phyloP scores from a whole-genome alignment of 164 flowering plant species.

The Vitis rupestris region DNA sequence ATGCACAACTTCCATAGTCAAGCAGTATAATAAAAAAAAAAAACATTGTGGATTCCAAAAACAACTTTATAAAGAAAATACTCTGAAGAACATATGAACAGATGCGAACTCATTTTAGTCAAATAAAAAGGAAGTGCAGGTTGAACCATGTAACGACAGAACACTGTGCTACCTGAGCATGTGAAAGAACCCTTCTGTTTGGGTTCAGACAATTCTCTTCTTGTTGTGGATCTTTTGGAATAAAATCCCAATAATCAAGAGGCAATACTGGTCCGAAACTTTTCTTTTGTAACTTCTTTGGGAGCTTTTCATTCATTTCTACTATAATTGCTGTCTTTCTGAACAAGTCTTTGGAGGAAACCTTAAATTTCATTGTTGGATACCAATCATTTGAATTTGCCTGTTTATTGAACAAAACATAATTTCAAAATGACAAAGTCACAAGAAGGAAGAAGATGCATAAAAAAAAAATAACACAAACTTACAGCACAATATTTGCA shows the following conservation, averaged over 20 bases:
- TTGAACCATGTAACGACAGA: background rate
- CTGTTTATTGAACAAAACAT: conserved; percentile 31
- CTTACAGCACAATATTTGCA: conserved; percentile 89
- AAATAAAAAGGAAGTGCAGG: background rate
- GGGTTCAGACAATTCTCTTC: conserved; percentile 31
- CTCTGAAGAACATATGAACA: background rate
- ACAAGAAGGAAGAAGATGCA: conserved; percentile 6
- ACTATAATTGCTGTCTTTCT: conserved; percentile 52
- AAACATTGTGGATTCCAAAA: too few relatives aligned
- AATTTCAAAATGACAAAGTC: background rate
- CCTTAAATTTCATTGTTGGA: conserved; percentile 59
- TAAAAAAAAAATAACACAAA: conserved; percentile 8
- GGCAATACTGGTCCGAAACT: conserved; percentile 32
- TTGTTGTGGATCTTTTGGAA: conserved; percentile 51
- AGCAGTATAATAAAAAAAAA: too few relatives aligned
- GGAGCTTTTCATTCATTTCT: conserved; percentile 44
- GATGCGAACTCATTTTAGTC: background rate
- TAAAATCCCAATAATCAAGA: conserved; percentile 78
- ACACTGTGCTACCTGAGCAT: conserved; percentile 57
- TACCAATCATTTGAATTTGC: conserved; percentile 40
- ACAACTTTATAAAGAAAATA: background rate
- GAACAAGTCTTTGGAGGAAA: conserved; percentile 46
- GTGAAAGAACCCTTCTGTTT: conserved; percentile 49
- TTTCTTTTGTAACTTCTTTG: conserved; percentile 29
- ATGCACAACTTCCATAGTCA: too few relatives aligned